These are phyloP conservation scores for Sporothrix dimorphospora DNA, from an alignment of 2,329 filamentous ascomycete genomes.

Conservation along the genomic window DNA sequence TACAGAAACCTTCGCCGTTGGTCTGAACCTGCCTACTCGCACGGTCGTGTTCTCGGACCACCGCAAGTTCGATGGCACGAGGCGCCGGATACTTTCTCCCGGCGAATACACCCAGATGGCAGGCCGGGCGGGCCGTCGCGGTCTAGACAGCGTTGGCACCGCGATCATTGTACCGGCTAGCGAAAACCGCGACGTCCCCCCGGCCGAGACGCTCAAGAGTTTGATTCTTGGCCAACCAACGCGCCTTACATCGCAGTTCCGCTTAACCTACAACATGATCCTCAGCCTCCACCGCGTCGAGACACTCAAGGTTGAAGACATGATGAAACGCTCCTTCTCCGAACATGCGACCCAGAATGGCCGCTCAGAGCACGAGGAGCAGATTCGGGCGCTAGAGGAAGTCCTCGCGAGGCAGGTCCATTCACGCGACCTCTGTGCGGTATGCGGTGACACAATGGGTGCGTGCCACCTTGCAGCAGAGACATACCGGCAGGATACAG, in stretches of 20 bases:
- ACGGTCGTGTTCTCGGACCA: constrained; percentile 98
- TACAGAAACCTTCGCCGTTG: constrained; percentile 98
- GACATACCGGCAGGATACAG: constrained; percentile 76
- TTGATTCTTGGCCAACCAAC: constrained; percentile 97
- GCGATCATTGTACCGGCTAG: constrained; percentile 90
- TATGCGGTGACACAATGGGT: constrained; percentile 81
- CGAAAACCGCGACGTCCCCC: constrained; percentile 82
- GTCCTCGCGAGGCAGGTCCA: constrained; percentile 76
- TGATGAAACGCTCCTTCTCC: constrained; percentile 99
- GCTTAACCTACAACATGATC: constrained; percentile 99
- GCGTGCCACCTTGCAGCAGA: constrained; percentile 80
- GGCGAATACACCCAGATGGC: constrained; percentile 99
- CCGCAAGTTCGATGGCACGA: constrained; percentile 91
- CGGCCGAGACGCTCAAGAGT: constrained; percentile 77
- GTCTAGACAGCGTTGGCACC: constrained; percentile 87
- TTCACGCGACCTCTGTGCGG: constrained; percentile 79
- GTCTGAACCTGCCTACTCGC: constrained; percentile 89
- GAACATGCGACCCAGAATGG: constrained; percentile 96
- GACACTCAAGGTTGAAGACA: constrained; percentile 97
- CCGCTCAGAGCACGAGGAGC: constrained; percentile 92
- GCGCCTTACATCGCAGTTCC: constrained; percentile 93
- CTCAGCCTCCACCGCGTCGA: constrained; percentile 93
- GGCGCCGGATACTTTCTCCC: constrained; percentile 86
- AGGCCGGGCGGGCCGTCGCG: constrained; percentile 87
- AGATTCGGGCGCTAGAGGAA: constrained; percentile 87